These are phyloP conservation scores for Linderina pennispora DNA, from an alignment of 192 early-diverging fungal genomes.

Conservation along the genomic window DNA sequence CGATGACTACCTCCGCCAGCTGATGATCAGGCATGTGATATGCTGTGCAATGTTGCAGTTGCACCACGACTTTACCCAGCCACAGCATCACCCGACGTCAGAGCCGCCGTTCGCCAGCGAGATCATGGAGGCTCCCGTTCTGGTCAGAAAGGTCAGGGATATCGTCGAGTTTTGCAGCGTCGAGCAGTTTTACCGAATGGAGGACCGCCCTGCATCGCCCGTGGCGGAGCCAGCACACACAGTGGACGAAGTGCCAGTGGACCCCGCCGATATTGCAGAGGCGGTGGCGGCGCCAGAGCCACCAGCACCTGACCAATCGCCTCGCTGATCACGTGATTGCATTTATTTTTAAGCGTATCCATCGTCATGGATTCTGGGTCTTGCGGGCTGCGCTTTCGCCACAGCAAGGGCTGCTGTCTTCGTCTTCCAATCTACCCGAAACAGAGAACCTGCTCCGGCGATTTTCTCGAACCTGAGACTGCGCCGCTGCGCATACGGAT, in stretches of 20 bases:
- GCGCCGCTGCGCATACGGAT: no score
- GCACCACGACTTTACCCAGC: slow-evolving; percentile 46
- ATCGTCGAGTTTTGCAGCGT: slow-evolving; percentile 17
- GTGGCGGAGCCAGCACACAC: neutral
- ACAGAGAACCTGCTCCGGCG: no score
- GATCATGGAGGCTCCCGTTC: slow-evolving; percentile 3
- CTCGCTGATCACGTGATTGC: no score
- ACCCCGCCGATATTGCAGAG: no score
- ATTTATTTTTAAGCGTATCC: no score
- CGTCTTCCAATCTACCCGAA: no score
- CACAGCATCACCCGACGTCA: slow-evolving; percentile 27
- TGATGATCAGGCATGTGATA: slow-evolving; percentile 79
- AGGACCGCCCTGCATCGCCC: slow-evolving; percentile 4
- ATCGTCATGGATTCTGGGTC: no score
- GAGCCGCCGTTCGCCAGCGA: slow-evolving; percentile 21
- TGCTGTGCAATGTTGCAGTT: slow-evolving; percentile 60
- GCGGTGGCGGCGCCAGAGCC: no score
- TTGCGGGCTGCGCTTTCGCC: no score
- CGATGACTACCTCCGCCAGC: slow-evolving; percentile 90
- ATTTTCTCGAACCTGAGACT: no score
- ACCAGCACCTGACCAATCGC: no score
- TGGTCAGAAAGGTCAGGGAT: slow-evolving; percentile 13
- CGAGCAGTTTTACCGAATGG: slow-evolving; percentile 24
- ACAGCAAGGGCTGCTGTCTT: no score
- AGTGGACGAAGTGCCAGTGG: neutral